Base-by-base conservation (phyloP, 305 asterid species). In the Coffea humblotiana region DNA sequence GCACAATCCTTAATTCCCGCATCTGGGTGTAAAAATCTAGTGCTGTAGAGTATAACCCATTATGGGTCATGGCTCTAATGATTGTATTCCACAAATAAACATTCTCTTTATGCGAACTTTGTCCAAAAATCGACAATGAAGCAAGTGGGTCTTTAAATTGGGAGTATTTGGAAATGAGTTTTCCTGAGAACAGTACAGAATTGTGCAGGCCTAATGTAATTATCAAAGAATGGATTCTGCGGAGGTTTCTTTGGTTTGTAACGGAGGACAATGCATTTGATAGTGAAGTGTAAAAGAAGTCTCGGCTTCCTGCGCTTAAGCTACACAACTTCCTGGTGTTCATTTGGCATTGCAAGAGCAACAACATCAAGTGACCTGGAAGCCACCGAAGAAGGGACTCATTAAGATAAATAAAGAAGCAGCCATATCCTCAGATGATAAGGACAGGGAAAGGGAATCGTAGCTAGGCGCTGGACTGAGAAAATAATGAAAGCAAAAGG, bases 51-150 rank as follows among this genome's bases (percentile, higher is more conserved):
- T 75, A 88, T 51, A 86, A 75, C 27, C 92, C 89, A 79, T 88
- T 89, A 56, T 88, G 94, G 68, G 91, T 87, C 97, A 92, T 90
- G 60, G 94, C 96, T 84, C 98, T 87, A 65, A 93, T 89, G 74
- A 91, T 77, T 58, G 96, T 87, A 71, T 93, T 94, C 97, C 98
- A 91, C 49, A 86, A 21, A 58, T 84, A 93, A 3, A 87, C 87
- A 83, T 83, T 87, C 6, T 78, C 77, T 29, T 58, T 35, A 15
- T 49, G 70, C 12, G 85, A 79, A 82, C 74, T 87, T 35, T 68
- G 63, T 43, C 79, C 84, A 78, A 93, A 92, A 82, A 91, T 70
- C 14, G 84, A 80, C 29, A 86, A 56, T n/a, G 90, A 87, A 72
- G 91, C 88, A 75, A 45, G 76, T 19, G 91, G 91, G 72, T 90